Percentiles rank a stretch among this genome's conserved stretches.
Evolutionary conservation across 805 yeast species (phyloP).

Genomic region (Kazachstania martiniae): DNA sequence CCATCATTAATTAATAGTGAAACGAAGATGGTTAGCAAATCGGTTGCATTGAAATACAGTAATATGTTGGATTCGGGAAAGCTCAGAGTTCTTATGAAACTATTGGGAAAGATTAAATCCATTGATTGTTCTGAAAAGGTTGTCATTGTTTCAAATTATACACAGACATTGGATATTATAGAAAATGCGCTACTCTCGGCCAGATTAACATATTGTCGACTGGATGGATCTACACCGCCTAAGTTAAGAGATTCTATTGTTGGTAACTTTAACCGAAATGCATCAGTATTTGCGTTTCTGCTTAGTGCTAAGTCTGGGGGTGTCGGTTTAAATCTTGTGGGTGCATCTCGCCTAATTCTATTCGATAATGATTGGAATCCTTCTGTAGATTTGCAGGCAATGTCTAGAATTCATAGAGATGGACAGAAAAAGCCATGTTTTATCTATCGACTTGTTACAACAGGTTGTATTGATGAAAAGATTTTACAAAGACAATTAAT

Average conservation of each 20-base stretch:
- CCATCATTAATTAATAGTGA: conserved; percentile 54
- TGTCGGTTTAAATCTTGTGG: conserved; percentile 78
- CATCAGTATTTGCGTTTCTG: conserved; percentile 50
- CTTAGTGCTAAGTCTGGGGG: conserved; percentile 92
- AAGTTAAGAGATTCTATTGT: conserved; percentile 57
- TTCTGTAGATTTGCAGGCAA: conserved; percentile 80
- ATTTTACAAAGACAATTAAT: conserved; percentile 85
- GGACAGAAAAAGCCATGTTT: conserved; percentile 75
- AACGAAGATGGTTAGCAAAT: too few relatives aligned
- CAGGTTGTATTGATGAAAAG: conserved; percentile 91
- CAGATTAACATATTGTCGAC: conserved; percentile 42
- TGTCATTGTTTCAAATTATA: conserved; percentile 79
- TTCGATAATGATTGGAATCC: conserved; percentile 98
- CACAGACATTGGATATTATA: conserved; percentile 73
- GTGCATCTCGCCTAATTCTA: conserved; percentile 75
- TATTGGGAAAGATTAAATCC: conserved; percentile 39
- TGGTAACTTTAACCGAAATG: conserved; percentile 48
- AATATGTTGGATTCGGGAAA: conserved; percentile 59
- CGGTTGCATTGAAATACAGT: too few relatives aligned
- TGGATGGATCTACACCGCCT: conserved; percentile 79
- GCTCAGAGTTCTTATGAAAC: conserved; percentile 43
- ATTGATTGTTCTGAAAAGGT: conserved; percentile 50
- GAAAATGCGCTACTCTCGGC: conserved; percentile 43
- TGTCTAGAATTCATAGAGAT: conserved; percentile 92
- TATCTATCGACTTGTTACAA: conserved; percentile 72